Evolutionary conservation across 371 early-diverging fungal species (phyloP), one percentile per base, ranked within the genome.

Genomic region (Mortierella sp.): DNA sequence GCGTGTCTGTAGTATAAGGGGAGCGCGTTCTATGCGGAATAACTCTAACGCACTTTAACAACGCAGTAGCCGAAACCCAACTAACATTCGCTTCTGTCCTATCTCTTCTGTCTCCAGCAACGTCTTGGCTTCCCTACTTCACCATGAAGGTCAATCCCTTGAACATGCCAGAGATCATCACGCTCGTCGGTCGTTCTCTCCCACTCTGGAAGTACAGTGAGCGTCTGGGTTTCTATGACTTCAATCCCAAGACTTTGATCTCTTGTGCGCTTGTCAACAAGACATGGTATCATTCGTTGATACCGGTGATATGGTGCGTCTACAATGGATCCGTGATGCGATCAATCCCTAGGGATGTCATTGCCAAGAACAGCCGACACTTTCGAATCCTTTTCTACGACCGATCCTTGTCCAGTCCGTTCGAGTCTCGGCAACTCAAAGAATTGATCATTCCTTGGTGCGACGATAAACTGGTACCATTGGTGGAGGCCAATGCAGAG

Each of bases 171-270:
- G 73, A 72, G 52, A 72, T 72, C 60, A 55, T 72, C 51, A 58
- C 67, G 16, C 54, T 50, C 46, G 38, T 72, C 28, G 73, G 63
- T n/a, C 59, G 34, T 26, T 72, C 19, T 30, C 60, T 72, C 30
- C 73, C 73, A 0, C 73, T 67, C 52, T 72, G 73, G 73, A 67
- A 72, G 30, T 55, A 72, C 24, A 67, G 63, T 42, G 54, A 58
- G 2, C 63, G 54, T 28, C 58, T 72, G 2, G 73, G 73, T 13
- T 74, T 74, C n/a, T 65, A 74, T 27, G 66, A 74, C 54, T 71
- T 55, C 45, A 68, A 47, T 42, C 71, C 76, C 19, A 31, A 41
- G 24, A 18, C 30, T 26, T 66, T 74, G 18, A 58, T 74, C 38
- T 38, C 57, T 3, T 74, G 70, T 47, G 42, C 65, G 0, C 61